Evolutionary conservation across 2,329 filamentous ascomycete species (phyloP).

Genomic region (Zopfia rhizophila): DNA sequence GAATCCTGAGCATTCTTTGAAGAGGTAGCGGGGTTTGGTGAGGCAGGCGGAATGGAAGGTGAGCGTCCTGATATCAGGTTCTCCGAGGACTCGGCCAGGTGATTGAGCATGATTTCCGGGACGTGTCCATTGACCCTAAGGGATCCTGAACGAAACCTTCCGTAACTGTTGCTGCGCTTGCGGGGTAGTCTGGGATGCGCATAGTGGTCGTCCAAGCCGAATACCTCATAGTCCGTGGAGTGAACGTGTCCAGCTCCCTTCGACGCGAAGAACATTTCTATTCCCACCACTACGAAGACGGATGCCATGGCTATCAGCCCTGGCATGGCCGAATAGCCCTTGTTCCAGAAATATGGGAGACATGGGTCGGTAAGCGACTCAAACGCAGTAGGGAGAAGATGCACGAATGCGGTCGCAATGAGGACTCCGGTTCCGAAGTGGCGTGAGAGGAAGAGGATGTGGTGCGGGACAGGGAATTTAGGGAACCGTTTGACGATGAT

Average conservation of each 20-base stretch:
- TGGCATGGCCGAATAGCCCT: conserved; percentile 52
- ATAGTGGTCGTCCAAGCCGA: conserved; percentile 36
- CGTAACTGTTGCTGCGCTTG: conserved; percentile 39
- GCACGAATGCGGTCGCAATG: conserved; percentile 54
- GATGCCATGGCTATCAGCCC: conserved; percentile 52
- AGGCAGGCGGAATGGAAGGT: conserved; percentile 39
- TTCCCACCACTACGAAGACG: conserved; percentile 74
- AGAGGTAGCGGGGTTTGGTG: conserved; percentile 27
- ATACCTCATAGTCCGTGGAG: conserved; percentile 62
- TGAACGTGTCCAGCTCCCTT: conserved; percentile 70
- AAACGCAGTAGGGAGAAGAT: conserved; percentile 54
- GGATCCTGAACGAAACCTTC: conserved; percentile 38
- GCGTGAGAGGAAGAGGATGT: conserved; percentile 52
- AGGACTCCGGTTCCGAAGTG: conserved; percentile 55
- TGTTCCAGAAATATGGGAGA: conserved; percentile 52
- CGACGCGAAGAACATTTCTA: conserved; percentile 90
- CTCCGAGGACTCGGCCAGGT: conserved; percentile 42
- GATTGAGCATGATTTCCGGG: conserved; percentile 44
- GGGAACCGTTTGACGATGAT: conserved; percentile 53
- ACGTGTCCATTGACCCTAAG: conserved; percentile 32
- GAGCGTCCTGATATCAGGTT: conserved; percentile 47
- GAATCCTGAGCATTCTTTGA: conserved; percentile 39
- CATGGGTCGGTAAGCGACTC: conserved; percentile 53
- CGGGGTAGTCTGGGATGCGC: conserved; percentile 15
- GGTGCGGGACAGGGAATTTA: conserved; percentile 48